Conservation (phyloP, 1,284 basidiomycete species). For the Coniophora puteana region DNA sequence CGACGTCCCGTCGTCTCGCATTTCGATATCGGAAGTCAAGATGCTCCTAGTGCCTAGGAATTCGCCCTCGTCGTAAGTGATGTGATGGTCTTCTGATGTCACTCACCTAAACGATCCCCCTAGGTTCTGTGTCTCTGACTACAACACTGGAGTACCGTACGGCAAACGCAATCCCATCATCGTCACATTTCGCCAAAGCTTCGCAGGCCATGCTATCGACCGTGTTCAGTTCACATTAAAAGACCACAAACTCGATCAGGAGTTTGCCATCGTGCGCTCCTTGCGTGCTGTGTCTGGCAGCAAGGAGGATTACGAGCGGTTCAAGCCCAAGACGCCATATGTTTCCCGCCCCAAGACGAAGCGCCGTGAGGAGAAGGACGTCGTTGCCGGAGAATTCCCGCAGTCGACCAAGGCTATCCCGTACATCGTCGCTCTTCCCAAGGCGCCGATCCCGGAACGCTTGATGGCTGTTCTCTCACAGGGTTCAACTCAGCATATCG, state of each 20-base stretch:
- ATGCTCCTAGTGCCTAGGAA: conserved; percentile 3
- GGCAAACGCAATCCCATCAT: conserved; percentile 27
- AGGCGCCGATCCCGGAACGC: conserved; percentile 32
- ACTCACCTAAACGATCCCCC: not conserved
- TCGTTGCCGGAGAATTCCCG: conserved; percentile 47
- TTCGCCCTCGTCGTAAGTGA: conserved; percentile 30
- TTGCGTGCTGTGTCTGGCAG: conserved; percentile 32
- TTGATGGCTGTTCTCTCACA: conserved; percentile 29
- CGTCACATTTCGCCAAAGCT: conserved; percentile 32
- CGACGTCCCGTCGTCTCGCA: conserved; percentile 10
- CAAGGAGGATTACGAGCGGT: conserved; percentile 42
- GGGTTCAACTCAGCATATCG: conserved; percentile 19
- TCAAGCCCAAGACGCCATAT: conserved; percentile 51
- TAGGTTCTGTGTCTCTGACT: conserved; percentile 29
- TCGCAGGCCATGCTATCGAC: conserved; percentile 45
- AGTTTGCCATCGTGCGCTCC: conserved; percentile 32
- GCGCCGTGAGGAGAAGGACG: conserved; percentile 35
- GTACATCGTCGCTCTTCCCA: conserved; percentile 38
- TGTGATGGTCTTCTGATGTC: not conserved
- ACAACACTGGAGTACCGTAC: conserved; percentile 20
- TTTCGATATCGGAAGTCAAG: conserved; percentile 3
- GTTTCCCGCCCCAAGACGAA: conserved; percentile 38
- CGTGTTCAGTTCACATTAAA: conserved; percentile 34
- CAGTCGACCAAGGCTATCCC: conserved; percentile 36
- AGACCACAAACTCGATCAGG: conserved; percentile 21